Percentiles rank a stretch among this genome's conserved stretches.
Evolutionary conservation across 2,329 filamentous ascomycete species (phyloP).

Genomic region (Claviceps sp.): DNA sequence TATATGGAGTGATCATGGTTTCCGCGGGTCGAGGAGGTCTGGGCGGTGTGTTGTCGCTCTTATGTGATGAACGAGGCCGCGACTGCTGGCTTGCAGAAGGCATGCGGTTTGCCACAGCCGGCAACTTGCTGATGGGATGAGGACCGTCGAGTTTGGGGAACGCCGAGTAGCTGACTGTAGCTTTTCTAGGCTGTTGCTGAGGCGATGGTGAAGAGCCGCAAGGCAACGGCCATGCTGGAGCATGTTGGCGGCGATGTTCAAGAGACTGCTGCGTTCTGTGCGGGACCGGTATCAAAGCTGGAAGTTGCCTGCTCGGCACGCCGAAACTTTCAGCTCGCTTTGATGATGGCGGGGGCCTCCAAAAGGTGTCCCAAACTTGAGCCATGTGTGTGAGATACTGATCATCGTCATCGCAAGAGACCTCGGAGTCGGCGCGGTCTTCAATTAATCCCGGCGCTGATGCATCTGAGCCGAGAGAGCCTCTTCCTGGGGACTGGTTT

Average conservation of each 20-base stretch:
- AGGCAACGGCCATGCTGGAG: constrained; percentile 16
- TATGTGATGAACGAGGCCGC: not conserved
- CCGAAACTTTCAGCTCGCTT: constrained; percentile 4
- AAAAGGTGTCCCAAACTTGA: constrained; percentile 40
- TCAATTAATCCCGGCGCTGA: constrained; percentile 37
- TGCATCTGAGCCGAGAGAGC: constrained; percentile 28
- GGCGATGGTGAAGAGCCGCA: constrained; percentile 6
- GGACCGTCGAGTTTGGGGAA: constrained; percentile 22
- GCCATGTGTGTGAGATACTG: constrained; percentile 31
- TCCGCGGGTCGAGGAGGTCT: constrained; percentile 18
- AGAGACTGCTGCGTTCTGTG: constrained; percentile 7
- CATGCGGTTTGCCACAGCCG: not conserved
- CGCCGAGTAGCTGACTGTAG: constrained; percentile 24
- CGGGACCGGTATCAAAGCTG: constrained; percentile 19
- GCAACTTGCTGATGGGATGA: constrained; percentile 2
- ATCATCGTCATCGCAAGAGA: constrained; percentile 36
- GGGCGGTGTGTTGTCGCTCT: constrained; percentile 10
- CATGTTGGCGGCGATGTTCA: constrained; percentile 5
- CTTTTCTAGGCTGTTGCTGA: constrained; percentile 9
- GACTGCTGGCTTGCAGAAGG: not conserved
- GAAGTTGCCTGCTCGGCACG: constrained; percentile 17
- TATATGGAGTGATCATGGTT: constrained; percentile 12
- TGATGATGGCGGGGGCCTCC: constrained; percentile 13
- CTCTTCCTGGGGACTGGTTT: constrained; percentile 1
- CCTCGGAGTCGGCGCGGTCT: constrained; percentile 36